Evolutionary conservation across 805 yeast genomes (phyloP).

Genomic region (Saccharomycopsis olivae): DNA sequence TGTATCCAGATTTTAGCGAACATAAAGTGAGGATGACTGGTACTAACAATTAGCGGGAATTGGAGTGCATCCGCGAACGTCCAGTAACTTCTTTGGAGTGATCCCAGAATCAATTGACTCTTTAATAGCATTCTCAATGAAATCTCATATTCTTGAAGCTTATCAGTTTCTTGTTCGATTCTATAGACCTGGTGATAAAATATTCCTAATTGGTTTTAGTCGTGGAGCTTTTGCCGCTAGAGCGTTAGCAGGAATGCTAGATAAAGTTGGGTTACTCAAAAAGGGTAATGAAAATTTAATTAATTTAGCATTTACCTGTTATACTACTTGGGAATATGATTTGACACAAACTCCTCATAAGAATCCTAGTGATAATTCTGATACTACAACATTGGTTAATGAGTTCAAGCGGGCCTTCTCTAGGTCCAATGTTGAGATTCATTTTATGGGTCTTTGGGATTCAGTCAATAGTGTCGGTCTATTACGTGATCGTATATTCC

Average conservation of each 20-base stretch:
- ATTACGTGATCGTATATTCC: constrained; percentile 46
- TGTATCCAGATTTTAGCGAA: constrained; percentile 21
- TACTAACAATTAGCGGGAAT: too few relatives aligned
- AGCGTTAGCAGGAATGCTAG: constrained; percentile 55
- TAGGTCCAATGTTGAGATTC: constrained; percentile 32
- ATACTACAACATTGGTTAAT: constrained; percentile 33
- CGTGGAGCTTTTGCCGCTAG: constrained; percentile 62
- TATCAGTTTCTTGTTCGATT: constrained; percentile 40
- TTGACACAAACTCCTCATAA: background rate
- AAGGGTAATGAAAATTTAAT: constrained; percentile 46
- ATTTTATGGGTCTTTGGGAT: constrained; percentile 61
- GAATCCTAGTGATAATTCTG: background rate
- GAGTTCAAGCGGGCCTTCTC: constrained; percentile 49
- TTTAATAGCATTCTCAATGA: constrained; percentile 43
- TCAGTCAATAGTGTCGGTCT: constrained; percentile 59
- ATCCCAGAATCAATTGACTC: constrained; percentile 29
- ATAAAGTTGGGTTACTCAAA: constrained; percentile 48
- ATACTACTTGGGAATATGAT: constrained; percentile 41
- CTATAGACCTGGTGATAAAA: constrained; percentile 39
- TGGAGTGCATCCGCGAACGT: constrained; percentile 40
- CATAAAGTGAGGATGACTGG: too few relatives aligned
- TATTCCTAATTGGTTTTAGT: constrained; percentile 49
- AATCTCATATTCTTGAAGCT: constrained; percentile 47
- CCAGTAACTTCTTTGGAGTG: constrained; percentile 19
- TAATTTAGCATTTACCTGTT: constrained; percentile 51